These are phyloP conservation scores for Barnettozyma vustinii DNA, from an alignment of 805 yeast species.

Conservation along the genomic window DNA sequence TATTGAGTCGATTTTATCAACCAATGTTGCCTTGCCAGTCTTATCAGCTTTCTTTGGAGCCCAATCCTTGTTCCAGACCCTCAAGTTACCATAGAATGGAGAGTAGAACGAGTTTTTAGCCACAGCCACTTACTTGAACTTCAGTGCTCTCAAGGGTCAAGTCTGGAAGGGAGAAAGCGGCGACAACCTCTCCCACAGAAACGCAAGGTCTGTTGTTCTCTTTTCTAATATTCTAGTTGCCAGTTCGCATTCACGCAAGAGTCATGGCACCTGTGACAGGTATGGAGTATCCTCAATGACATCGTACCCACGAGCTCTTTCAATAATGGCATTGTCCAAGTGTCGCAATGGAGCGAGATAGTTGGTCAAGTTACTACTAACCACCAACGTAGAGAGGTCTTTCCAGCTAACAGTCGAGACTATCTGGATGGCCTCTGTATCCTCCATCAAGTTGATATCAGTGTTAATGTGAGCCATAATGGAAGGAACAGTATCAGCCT, in stretches of 20 bases:
- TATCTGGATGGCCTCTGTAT: slow-evolving; percentile 42
- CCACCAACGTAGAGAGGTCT: slow-evolving; percentile 35
- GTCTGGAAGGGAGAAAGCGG: slow-evolving; percentile 35
- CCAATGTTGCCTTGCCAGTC: slow-evolving; percentile 33
- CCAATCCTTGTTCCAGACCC: slow-evolving; percentile 33
- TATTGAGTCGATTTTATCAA: slow-evolving; percentile 30
- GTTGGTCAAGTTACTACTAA: slow-evolving; percentile 38
- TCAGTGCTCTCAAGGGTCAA: slow-evolving; percentile 27
- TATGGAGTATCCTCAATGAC: slow-evolving; percentile 27
- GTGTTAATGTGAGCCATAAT: slow-evolving; percentile 35
- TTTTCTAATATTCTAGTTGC: slow-evolving; percentile 30
- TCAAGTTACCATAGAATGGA: slow-evolving; percentile 37
- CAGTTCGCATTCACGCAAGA: slow-evolving; percentile 32
- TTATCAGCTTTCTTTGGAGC: slow-evolving; percentile 31
- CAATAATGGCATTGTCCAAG: slow-evolving; percentile 30
- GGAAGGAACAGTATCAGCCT: slow-evolving; percentile 29
- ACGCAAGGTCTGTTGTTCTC: slow-evolving; percentile 33
- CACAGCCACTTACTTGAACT: slow-evolving; percentile 31
- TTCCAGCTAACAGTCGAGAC: slow-evolving; percentile 38
- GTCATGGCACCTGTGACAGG: slow-evolving; percentile 26
- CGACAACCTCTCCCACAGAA: slow-evolving; percentile 40
- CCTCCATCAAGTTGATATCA: slow-evolving; percentile 39
- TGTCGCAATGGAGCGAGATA: slow-evolving; percentile 35
- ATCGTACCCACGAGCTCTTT: slow-evolving; percentile 31
- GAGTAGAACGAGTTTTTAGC: slow-evolving; percentile 37